phyloP scores from a whole-genome alignment of 345 rosid species.

The Excoecaria cochinchinensis region DNA sequence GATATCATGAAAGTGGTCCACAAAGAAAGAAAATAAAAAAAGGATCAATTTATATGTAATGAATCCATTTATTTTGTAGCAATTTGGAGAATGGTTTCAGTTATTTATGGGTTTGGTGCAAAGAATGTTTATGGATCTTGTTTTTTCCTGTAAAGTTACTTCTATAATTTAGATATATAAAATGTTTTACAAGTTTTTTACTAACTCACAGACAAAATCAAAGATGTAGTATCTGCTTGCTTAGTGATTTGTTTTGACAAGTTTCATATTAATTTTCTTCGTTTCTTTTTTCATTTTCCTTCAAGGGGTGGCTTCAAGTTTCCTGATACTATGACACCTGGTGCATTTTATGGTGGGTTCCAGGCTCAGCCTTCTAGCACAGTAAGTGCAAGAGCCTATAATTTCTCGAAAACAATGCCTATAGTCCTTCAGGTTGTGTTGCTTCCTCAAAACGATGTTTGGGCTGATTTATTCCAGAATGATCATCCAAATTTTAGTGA shows the following conservation, averaged over 20 bases:
- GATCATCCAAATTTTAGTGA: conserved; percentile 42
- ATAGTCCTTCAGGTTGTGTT: conserved; percentile 41
- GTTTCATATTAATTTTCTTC: neutral
- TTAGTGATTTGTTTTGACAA: neutral
- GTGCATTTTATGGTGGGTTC: conserved; percentile 45
- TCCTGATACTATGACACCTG: conserved; percentile 24
- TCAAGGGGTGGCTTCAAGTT: conserved; percentile 54
- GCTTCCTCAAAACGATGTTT: conserved; percentile 37
- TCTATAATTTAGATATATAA: neutral
- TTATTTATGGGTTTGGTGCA: neutral
- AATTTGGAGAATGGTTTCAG: neutral
- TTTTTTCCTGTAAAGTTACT: neutral
- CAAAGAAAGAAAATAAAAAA: neutral
- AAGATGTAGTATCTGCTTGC: neutral
- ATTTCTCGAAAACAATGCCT: conserved; percentile 45
- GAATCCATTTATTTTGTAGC: neutral
- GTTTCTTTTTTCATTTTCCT: neutral
- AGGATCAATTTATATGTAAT: neutral
- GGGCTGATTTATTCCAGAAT: conserved; percentile 28
- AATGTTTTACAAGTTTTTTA: neutral
- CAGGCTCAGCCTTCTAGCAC: conserved; percentile 46
- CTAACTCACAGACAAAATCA: neutral
- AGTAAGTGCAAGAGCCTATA: conserved; percentile 41
- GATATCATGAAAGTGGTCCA: neutral
- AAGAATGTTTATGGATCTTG: neutral